Evolutionary conservation across 106 monocot genomes (phyloP).

Genomic region (Amphibolis antarctica): DNA sequence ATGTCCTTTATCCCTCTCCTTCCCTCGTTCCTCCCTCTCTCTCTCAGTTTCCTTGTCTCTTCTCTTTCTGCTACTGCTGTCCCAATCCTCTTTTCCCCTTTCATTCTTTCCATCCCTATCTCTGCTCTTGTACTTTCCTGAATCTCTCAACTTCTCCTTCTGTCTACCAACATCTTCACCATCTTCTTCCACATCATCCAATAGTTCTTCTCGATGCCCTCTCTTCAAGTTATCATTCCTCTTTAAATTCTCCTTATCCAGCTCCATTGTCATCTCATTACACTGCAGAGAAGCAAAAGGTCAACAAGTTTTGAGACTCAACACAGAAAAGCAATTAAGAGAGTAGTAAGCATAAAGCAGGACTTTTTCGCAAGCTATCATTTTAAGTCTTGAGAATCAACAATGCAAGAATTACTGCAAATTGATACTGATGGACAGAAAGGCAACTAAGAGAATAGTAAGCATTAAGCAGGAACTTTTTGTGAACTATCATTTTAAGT

Average conservation of each 20-base stretch:
- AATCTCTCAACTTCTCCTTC: slow-evolving; percentile 1
- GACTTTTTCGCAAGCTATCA: too few species aligned
- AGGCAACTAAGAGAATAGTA: too few species aligned
- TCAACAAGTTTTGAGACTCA: too few species aligned
- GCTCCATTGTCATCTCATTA: neutral
- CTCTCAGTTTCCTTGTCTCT: neutral
- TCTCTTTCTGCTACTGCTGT: slow-evolving; percentile 1
- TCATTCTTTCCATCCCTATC: slow-evolving; percentile 1
- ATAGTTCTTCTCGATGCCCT: neutral
- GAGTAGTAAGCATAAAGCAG: too few species aligned
- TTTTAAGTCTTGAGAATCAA: too few species aligned
- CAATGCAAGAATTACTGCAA: too few species aligned
- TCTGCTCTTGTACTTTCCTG: neutral
- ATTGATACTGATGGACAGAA: too few species aligned
- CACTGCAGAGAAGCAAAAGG: too few species aligned
- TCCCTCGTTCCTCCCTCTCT: slow-evolving; percentile 6
- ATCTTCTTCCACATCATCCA: slow-evolving; percentile 2
- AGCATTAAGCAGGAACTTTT: too few species aligned
- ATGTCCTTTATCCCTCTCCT: slow-evolving; percentile 4
- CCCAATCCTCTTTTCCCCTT: neutral
- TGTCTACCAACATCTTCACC: slow-evolving; percentile 6
- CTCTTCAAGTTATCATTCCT: slow-evolving; percentile 1
- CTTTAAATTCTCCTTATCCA: neutral
- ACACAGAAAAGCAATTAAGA: too few species aligned
- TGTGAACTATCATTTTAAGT: too few species aligned